Conservation (phyloP, 805 yeast genomes). For the Starmerella khaoyaiensis region DNA sequence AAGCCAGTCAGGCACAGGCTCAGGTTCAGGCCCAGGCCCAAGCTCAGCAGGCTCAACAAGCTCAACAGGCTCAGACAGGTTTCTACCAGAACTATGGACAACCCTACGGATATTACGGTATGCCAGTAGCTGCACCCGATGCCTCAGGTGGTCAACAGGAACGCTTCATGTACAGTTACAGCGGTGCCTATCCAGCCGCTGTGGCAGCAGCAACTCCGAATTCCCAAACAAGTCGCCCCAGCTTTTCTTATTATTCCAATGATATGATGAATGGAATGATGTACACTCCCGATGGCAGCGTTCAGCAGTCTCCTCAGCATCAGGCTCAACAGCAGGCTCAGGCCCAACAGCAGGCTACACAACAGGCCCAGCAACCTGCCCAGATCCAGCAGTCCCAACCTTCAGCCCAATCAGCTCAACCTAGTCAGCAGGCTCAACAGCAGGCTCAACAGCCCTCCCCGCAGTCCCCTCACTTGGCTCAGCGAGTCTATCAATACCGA, state of each 20-base stretch:
- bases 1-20: no score
- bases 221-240: neutral
- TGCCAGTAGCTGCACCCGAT: slow-evolving; percentile 13
- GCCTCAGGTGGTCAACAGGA: slow-evolving; percentile 10
- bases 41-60: no score
- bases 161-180: slow-evolving; percentile 13
- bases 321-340: slow-evolving; percentile 8
- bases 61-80: no score
- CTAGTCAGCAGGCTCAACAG: slow-evolving; percentile 4
- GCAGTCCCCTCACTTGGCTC: slow-evolving; percentile 5
- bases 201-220: slow-evolving; percentile 6
- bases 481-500: slow-evolving; percentile 1
- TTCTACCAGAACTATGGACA: slow-evolving; percentile 16
- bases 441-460: slow-evolving; percentile 2
- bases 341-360: slow-evolving; percentile 2
- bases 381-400: neutral
- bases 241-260: slow-evolving; percentile 8
- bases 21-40: neutral
- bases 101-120: slow-evolving; percentile 14
- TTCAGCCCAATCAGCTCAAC: no score
- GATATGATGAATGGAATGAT: slow-evolving; percentile 13
- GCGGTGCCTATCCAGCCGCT: slow-evolving; percentile 14
- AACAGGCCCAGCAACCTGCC: slow-evolving; percentile 1
- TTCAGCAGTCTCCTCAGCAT: slow-evolving; percentile 6
- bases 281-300: slow-evolving; percentile 11